Evolutionary conservation across 257 asterid species (phyloP).

Genomic region (Salvia splendens): DNA sequence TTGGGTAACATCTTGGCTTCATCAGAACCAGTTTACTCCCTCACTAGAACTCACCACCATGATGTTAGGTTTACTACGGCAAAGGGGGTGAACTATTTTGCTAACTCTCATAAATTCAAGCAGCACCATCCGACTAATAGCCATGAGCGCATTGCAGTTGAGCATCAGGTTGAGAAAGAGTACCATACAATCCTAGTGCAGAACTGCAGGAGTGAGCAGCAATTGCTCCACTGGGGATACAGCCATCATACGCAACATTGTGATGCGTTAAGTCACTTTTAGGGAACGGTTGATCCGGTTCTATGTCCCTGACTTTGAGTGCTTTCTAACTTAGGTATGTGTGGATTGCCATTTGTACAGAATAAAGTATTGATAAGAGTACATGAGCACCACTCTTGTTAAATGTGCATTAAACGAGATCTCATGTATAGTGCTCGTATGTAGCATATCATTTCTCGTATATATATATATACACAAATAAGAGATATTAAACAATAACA

Average conservation of each 20-base stretch:
- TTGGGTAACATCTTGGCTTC: constrained; percentile 83
- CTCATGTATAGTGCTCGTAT: too few species aligned
- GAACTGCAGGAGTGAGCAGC: constrained; percentile 79
- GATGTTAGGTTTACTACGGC: constrained; percentile 55
- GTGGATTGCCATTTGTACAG: too few species aligned
- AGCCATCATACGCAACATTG: constrained; percentile 73
- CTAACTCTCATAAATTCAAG: constrained; percentile 65
- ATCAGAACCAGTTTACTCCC: constrained; percentile 73
- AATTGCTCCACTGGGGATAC: constrained; percentile 82
- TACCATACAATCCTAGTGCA: constrained; percentile 59
- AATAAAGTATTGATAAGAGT: too few species aligned
- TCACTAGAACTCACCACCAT: constrained; percentile 55
- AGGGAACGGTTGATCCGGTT: constrained; percentile 22
- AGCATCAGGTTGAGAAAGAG: constrained; percentile 66
- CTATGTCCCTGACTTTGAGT: too few species aligned
- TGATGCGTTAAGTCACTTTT: constrained; percentile 75
- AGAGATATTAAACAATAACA: too few species aligned
- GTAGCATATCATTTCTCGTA: too few species aligned
- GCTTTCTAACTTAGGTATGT: too few species aligned
- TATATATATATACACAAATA: too few species aligned
- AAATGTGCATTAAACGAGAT: too few species aligned
- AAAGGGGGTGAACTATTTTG: constrained; percentile 78
- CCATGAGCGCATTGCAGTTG: constrained; percentile 57
- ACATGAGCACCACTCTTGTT: too few species aligned
- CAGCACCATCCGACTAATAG: constrained; percentile 67